Conservation (phyloP, 805 yeast species). For the Suhomyces sp. region DNA sequence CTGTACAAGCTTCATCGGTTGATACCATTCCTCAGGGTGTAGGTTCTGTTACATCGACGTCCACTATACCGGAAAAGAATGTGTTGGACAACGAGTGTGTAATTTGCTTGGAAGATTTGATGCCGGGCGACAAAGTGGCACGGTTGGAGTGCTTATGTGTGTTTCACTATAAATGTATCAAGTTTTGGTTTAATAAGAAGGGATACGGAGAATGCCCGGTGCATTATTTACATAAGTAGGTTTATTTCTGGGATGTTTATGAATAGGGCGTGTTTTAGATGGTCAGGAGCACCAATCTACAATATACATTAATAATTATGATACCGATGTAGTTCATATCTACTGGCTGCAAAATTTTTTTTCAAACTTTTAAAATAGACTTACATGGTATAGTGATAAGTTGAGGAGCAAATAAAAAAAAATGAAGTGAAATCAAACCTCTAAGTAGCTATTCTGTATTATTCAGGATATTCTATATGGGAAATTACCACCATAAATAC, state of each 20-base stretch:
- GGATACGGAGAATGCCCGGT: conserved; percentile 88
- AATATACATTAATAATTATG: background rate
- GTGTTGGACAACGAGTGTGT: conserved; percentile 74
- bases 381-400: no score
- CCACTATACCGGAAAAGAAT: conserved; percentile 20
- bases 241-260: background rate
- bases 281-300: background rate
- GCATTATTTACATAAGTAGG: conserved; percentile 46
- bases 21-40: conserved; percentile 13
- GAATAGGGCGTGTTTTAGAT: background rate
- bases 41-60: conserved; percentile 21
- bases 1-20: conserved; percentile 15
- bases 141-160: conserved; percentile 92
- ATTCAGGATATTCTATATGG: no score
- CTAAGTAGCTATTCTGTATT: no score
- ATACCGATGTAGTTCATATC: no score
- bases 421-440: no score
- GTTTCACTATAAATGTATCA: conserved; percentile 87
- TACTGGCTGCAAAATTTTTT: no score
- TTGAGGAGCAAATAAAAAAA: no score
- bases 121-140: conserved; percentile 85
- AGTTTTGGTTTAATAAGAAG: conserved; percentile 84
- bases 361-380: no score
- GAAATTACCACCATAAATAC: no score
- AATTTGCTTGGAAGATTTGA: conserved; percentile 86